phyloP scores from a whole-genome alignment of 345 rosid species.

The Excoecaria cochinchinensis region DNA sequence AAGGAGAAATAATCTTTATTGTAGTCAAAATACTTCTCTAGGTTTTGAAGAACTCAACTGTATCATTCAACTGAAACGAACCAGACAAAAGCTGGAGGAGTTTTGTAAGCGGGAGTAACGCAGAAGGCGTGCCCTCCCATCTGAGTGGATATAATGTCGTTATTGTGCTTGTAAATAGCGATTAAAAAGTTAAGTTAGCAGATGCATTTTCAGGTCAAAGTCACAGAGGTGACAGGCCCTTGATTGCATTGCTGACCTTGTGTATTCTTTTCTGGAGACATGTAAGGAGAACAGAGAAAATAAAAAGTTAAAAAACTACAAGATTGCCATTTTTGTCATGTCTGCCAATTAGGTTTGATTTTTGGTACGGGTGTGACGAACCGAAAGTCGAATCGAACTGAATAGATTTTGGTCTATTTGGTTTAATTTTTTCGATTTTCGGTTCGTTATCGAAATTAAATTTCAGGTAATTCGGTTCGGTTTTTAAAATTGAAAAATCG shows the following conservation, averaged over 20 bases:
- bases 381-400: too few relatives aligned
- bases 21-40: constrained; percentile 26
- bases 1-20: constrained; percentile 19
- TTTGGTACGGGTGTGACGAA: too few relatives aligned
- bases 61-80: constrained; percentile 25
- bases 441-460: too few relatives aligned
- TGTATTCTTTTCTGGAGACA: constrained; percentile 41
- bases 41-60: constrained; percentile 22
- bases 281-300: constrained; percentile 21
- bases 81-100: constrained; percentile 30
- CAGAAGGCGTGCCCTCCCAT: constrained; percentile 28
- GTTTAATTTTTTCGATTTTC: too few relatives aligned
- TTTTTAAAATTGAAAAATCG: too few relatives aligned
- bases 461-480: too few relatives aligned
- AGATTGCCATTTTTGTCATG: constrained; percentile 19
- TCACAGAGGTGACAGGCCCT: constrained; percentile 73
- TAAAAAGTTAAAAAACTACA: not conserved
- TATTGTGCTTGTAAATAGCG: constrained; percentile 41
- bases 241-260: constrained; percentile 41
- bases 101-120: constrained; percentile 34
- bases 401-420: too few relatives aligned
- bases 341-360: not conserved
- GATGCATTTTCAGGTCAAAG: constrained; percentile 60
- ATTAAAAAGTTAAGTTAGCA: constrained; percentile 27
- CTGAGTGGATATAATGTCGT: constrained; percentile 35